Evolutionary conservation across 768 basidiomycete species (phyloP), one percentile per base, ranked within the genome.

Genomic region (Psilocybe cubensis): DNA sequence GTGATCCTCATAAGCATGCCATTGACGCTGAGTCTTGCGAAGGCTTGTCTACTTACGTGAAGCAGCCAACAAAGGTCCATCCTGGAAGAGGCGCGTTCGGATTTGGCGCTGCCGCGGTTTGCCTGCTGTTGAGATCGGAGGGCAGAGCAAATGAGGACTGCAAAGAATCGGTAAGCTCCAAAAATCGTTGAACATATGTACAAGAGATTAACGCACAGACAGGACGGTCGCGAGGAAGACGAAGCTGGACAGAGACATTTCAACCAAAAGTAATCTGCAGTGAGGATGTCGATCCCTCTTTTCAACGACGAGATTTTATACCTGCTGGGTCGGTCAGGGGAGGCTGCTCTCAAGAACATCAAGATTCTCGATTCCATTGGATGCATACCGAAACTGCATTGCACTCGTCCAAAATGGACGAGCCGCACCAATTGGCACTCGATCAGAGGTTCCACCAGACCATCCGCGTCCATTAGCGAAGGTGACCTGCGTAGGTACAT

Each of bases 31-130:
- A n/a, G n/a, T n/a, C n/a, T n/a, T n/a, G 31, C 31, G 14, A 38
- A 14, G 35, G n/a, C n/a, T n/a, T n/a, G n/a, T 12, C 7, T 12
- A 46, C 55, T 6, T 50, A 63, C 62, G 55, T 63, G 56, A 57
- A 57, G 44, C 62, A 63, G 7, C 62, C 62, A 18, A 63, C 58
- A 25, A 51, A 56, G 23, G 50, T 54, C 62, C 62, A 63, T 27
- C 62, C 62, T 17, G 43, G 25, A 44, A 54, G 41, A 6, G 61
- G 54, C n/a, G 53, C 61, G 27, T 59, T 59, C 20, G 55, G 55
- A 41, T 56, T 50, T 20, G 43, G 17, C 8, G 35, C 35, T n/a
- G 14, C n/a, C 14, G 14, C 25, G 4, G 28, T 7, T 43, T 28
- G 52, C 29, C 41, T 42, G 41, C 12, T 24, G 25, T 5, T 41